Conservation (phyloP, 2,329 filamentous ascomycete species). For the Bipolaris bicolor region DNA sequence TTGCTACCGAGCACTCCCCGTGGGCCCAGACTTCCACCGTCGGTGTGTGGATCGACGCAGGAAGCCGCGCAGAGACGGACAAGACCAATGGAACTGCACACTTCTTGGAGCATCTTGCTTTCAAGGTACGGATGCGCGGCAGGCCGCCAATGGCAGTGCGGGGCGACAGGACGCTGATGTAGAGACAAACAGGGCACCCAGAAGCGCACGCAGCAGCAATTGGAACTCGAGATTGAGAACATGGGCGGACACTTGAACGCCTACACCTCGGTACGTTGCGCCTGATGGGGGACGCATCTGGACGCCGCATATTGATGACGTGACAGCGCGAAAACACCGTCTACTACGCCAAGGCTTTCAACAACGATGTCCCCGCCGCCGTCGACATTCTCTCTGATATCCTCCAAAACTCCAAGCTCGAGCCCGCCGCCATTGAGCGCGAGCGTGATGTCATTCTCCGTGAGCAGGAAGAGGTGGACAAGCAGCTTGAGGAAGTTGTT, state of each 20-base stretch:
- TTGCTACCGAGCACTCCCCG: constrained; percentile 96
- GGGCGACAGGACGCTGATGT: constrained; percentile 32
- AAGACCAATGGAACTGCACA: constrained; percentile 99
- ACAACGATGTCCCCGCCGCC: constrained; percentile 92
- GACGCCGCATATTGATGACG: constrained; percentile 47
- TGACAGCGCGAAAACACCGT: constrained; percentile 92
- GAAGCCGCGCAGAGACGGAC: constrained; percentile 95
- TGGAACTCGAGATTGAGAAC: constrained; percentile 99
- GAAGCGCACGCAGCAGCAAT: constrained; percentile 93
- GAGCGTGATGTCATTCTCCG: constrained; percentile 98
- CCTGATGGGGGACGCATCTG: constrained; percentile 9
- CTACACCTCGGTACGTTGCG: constrained; percentile 86
- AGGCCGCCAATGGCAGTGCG: constrained; percentile 8
- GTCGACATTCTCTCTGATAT: constrained; percentile 99
- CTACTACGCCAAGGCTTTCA: constrained; percentile 99
- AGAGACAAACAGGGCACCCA: constrained; percentile 73
- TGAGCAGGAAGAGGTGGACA: constrained; percentile 99
- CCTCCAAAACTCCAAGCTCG: constrained; percentile 98
- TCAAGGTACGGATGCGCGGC: constrained; percentile 74
- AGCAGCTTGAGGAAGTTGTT: constrained; percentile 98
- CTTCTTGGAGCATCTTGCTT: constrained; percentile 99
- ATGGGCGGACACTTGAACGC: constrained; percentile 99
- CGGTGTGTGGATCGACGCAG: constrained; percentile 99
- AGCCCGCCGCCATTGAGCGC: constrained; percentile 88
- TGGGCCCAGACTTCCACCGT: constrained; percentile 98